A percentile compares a stretch with the other conserved stretches of the same genome.
phyloP scores from a whole-genome alignment of 1,284 basidiomycete genomes.

The Malassezia yamatoensis region DNA sequence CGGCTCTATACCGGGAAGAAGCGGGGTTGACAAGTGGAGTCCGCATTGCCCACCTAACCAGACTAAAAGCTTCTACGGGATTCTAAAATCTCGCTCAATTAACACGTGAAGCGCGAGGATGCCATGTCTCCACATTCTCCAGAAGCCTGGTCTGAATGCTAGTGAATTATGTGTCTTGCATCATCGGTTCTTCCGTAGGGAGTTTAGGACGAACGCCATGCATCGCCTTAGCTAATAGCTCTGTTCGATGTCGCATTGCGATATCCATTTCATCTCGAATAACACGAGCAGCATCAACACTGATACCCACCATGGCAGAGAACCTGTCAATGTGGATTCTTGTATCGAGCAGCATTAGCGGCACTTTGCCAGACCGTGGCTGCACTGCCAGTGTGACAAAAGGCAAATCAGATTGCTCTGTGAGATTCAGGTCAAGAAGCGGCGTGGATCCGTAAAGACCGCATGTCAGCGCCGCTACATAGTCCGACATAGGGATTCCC shows the following conservation, averaged over 20 bases:
- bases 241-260: constrained; percentile 62
- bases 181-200: background rate
- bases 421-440: constrained; percentile 70
- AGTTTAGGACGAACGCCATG: background rate
- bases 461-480: constrained; percentile 67
- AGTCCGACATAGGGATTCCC: constrained; percentile 80
- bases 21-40: too few species aligned
- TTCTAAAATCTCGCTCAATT: too few species aligned
- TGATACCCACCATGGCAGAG: constrained; percentile 72
- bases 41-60: too few species aligned
- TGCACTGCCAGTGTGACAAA: constrained; percentile 76
- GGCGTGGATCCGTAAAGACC: constrained; percentile 52
- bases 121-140: background rate
- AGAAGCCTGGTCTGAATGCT: too few species aligned
- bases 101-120: background rate
- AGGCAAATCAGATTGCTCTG: constrained; percentile 84
- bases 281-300: constrained; percentile 65
- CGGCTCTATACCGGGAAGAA: background rate
- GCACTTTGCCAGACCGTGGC: constrained; percentile 69
- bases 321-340: constrained; percentile 85
- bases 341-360: constrained; percentile 83
- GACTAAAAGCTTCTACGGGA: too few species aligned
- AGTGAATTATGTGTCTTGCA: background rate
- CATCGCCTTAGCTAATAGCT: constrained; percentile 53
- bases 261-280: constrained; percentile 74